Evolutionary conservation across 148 eudicot genomes (phyloP), one percentile per base, ranked within the genome.

Genomic region (Rhododendron simsii): DNA sequence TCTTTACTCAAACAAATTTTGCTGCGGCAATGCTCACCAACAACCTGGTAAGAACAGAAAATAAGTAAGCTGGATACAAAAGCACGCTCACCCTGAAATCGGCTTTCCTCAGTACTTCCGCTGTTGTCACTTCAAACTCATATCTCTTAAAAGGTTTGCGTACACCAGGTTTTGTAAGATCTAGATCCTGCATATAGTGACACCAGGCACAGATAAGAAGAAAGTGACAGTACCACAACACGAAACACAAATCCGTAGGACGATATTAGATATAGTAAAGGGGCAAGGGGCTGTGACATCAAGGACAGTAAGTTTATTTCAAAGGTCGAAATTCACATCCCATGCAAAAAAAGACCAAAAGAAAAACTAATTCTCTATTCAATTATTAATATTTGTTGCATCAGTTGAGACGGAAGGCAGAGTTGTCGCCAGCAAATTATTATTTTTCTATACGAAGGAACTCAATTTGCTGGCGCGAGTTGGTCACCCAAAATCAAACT

Each of bases 81-180:
- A n/a, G 33, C 33, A 71, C 80, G 90, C 93, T 87, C 74, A 95
- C 98, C 96, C 98, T 94, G 89, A 97, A 97, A 93, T 97, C 98
- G 78, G 99, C 99, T 90, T 92, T 90, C 75, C 69, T 87, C 75
- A 97, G 87, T 86, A 91, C 99, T 89, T 97, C 99, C 90, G 90
- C 91, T 33, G 98, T 89, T 47, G 98, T 94, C 44, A 91, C 93
- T 89, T 93, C 91, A 87, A 97, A 97, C 78, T 97, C 98, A 7
- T 4, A 0, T 87, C 91, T 90, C 89, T 81, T 92, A 51, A 0
- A 18, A 81, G 95, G 91, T 84, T 89, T 94, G 75, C 91, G 93
- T 14, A 92, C 91, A 35, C 91, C 95, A 74, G 95, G 98, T 86
- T 89, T 97, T 87, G 85, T 92, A 28, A 97, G 90, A 89, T 97